Evolutionary conservation across 2,329 filamentous ascomycete genomes (phyloP).

Genomic region (Penicillium brevicompactum): DNA sequence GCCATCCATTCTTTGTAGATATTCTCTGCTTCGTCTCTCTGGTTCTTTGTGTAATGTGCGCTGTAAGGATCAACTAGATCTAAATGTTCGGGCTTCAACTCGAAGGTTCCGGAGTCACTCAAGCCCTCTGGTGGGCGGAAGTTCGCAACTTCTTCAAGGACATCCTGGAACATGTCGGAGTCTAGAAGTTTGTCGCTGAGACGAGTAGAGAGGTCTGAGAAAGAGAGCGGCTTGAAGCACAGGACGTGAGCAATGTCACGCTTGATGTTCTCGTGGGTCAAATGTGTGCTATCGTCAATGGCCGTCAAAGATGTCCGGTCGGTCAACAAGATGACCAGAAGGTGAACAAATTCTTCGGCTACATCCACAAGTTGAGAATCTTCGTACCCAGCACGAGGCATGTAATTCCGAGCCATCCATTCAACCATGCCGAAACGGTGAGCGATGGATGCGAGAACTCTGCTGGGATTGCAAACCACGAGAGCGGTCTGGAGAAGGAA

Average conservation of each 20-base stretch:
- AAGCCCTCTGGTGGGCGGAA: slow-evolving; percentile 90
- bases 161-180: slow-evolving; percentile 80
- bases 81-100: slow-evolving; percentile 82
- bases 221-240: slow-evolving; percentile 94
- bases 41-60: slow-evolving; percentile 94
- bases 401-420: slow-evolving; percentile 85
- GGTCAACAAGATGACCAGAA: slow-evolving; percentile 86
- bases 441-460: slow-evolving; percentile 84
- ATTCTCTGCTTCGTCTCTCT: slow-evolving; percentile 90
- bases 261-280: slow-evolving; percentile 72
- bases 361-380: slow-evolving; percentile 88
- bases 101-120: slow-evolving; percentile 90
- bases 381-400: slow-evolving; percentile 74
- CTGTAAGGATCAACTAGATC: slow-evolving; percentile 94
- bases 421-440: slow-evolving; percentile 86
- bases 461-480: slow-evolving; percentile 78
- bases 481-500: slow-evolving; percentile 90
- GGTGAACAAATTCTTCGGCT: slow-evolving; percentile 91
- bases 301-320: slow-evolving; percentile 74
- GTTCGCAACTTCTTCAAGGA: slow-evolving; percentile 83
- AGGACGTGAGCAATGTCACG: slow-evolving; percentile 91
- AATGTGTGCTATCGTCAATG: slow-evolving; percentile 40
- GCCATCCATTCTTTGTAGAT: slow-evolving; percentile 86
- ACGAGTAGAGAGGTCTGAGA: slow-evolving; percentile 84
- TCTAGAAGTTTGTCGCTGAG: slow-evolving; percentile 89